Evolutionary conservation across 768 basidiomycete genomes (phyloP), one percentile per base, ranked within the genome.

Genomic region (Krasilnikovozyma curviuscula): DNA sequence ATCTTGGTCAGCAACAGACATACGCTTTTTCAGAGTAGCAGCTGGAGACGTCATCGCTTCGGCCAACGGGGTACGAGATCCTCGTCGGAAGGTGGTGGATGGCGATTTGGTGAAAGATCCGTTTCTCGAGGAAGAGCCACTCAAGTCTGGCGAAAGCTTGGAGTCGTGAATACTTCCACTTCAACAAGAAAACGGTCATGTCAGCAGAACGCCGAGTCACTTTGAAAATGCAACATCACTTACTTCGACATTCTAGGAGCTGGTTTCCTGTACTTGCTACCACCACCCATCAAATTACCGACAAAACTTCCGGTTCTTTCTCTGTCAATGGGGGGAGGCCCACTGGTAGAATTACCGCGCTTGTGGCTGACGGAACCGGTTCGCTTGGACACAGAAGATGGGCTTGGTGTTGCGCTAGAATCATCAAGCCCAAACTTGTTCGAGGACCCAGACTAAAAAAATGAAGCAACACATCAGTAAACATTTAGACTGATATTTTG

Each of bases 241-340:
- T 42, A 52, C 50, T 29, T 28, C 6, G 44, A 40, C 29, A 43
- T 21, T 14, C 50, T 46, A 9, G 50, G 50, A 1, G 50, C 50
- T 1, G 50, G 50, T 23, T 52, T 52, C 23, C 50, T 46, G 3
- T 46, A 44, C 21, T 25, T 46, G 39, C 44, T 40, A 9, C 18
- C 21, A 14, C 45, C 45, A 1, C 24, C 14, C 31, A 52, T 25
- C 29, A 47, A 42, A 33, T 34, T 46, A 2, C 70, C 71, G 13
- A 81, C 82, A 58, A 93, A 91, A 57, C 91, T 76, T 57, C 84
- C 86, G 46, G 33, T 46, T 28, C 52, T 82, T 43, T 38, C 63
- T 21, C 56, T 57, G 32, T 66, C 65, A 13, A 62, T 39, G 45
- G n/a, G n/a, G n/a, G n/a, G n/a, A n/a, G n/a, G n/a, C n/a, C n/a